Base-by-base conservation (phyloP, 2,329 filamentous ascomycete genomes). In the Penicillium vulpinum region DNA sequence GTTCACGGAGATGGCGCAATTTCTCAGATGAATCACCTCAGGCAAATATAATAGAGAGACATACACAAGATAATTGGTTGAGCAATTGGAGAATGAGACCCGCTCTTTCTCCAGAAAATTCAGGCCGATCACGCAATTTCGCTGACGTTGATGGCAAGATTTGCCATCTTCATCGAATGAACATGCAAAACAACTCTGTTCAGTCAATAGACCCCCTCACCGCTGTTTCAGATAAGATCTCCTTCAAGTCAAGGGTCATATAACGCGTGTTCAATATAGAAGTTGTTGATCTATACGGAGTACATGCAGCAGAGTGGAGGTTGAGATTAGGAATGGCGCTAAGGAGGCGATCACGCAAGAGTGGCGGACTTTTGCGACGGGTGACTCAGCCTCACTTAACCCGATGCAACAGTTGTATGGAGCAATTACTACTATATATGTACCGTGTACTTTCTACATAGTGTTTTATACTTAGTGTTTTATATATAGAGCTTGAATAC, bases 1-100 rank as follows among this genome's bases (percentile, higher is more conserved):
- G 52, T 49, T 47, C 45, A 59, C 58, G 59, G 62, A 51, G 50
- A 72, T 72, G 59, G 69, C 69, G 68, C 69, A 66, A 72, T 72
- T 63, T 55, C 54, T 50, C 51, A 51, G 51, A 57, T 57, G 57
- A 62, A 71, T 71, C 62, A 69, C 63, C 63, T 59, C 44, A 54
- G 39, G 29, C 39, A 16, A 56, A 45, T 15, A 33, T 4, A 29
- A 46, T 33, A 9, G 44, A 24, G 21, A 8, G 9, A 8, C n/a
- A 21, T 13, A 13, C 26, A 31, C 18, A 21, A 29, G 16, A 54
- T 33, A 24, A 35, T 10, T 40, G 53, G 45, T 51, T 21, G 41
- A 45, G 21, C n/a, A 31, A n/a, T n/a, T 41, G 4, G 39, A 29
- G n/a, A 45, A 24, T 24, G 40, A 52, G 55, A 56, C 47, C 52